These are phyloP conservation scores for Fusarium sp. DNA, from an alignment of 2,329 filamentous ascomycete species.

Conservation along the genomic window DNA sequence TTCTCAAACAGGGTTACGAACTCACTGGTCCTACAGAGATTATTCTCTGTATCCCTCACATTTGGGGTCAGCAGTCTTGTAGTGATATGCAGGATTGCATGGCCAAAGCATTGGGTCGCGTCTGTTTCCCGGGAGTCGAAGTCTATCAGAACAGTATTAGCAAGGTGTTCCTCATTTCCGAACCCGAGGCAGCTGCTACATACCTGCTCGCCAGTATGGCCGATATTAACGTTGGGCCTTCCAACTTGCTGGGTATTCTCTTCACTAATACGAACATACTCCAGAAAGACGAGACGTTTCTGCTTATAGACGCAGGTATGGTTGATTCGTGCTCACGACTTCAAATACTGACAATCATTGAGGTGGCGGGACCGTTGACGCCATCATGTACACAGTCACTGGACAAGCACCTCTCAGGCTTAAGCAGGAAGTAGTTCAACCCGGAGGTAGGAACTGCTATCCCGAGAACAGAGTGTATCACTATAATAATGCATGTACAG, in stretches of 20 bases:
- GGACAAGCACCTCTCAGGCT: neutral
- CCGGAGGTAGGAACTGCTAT: neutral
- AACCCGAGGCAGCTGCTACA: conserved; percentile 4
- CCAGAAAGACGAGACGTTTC: neutral
- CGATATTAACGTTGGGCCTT: neutral
- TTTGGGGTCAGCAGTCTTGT: neutral
- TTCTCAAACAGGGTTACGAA: neutral
- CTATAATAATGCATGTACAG: neutral
- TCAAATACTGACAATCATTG: neutral
- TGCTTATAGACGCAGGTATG: conserved; percentile 12
- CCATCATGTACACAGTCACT: neutral
- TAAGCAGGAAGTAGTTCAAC: neutral
- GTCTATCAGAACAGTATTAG: neutral
- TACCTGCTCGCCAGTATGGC: neutral
- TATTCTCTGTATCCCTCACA: neutral
- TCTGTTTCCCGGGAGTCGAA: neutral
- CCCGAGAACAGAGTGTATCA: too few relatives aligned
- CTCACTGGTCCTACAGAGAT: neutral
- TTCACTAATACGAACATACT: neutral
- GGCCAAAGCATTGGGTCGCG: neutral
- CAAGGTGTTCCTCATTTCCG: conserved; percentile 6
- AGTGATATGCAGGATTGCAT: conserved; percentile 10
- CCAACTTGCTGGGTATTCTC: too few relatives aligned
- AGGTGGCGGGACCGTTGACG: conserved; percentile 19
- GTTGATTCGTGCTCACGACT: fast-evolving